Evolutionary conservation across 768 basidiomycete genomes (phyloP).

Genomic region (Gyrodon lividus): DNA sequence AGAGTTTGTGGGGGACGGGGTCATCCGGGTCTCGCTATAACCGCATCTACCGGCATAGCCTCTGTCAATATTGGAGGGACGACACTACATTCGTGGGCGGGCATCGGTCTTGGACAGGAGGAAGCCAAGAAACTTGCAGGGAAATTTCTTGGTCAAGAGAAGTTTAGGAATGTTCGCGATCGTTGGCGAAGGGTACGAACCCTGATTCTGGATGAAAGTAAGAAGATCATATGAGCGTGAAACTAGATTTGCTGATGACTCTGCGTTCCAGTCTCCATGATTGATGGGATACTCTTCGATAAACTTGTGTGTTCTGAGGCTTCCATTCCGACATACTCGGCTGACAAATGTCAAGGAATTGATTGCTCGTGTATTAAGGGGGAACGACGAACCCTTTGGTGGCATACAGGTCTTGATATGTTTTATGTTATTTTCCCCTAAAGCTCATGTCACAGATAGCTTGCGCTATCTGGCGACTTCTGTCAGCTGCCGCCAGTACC

Average conservation of each 20-base stretch:
- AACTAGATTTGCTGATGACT: background rate
- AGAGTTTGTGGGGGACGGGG: slow-evolving; percentile 38
- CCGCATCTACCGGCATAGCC: slow-evolving; percentile 79
- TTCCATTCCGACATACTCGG: slow-evolving; percentile 34
- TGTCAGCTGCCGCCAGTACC: slow-evolving; percentile 87
- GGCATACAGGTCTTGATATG: slow-evolving; percentile 72
- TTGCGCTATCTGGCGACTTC: slow-evolving; percentile 86
- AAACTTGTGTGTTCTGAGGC: slow-evolving; percentile 54
- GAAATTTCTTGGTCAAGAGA: slow-evolving; percentile 48
- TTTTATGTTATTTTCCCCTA: background rate
- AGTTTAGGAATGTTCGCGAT: slow-evolving; percentile 38
- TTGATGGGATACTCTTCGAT: slow-evolving; percentile 78
- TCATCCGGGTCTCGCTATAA: slow-evolving; percentile 56
- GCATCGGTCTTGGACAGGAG: slow-evolving; percentile 73
- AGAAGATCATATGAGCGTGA: slow-evolving; percentile 17
- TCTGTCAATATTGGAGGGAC: slow-evolving; percentile 79
- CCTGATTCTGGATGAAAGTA: slow-evolving; percentile 86
- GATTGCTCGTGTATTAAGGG: slow-evolving; percentile 59
- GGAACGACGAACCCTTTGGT: slow-evolving; percentile 64
- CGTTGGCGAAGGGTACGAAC: slow-evolving; percentile 65
- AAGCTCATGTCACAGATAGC: slow-evolving; percentile 38
- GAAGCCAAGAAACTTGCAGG: slow-evolving; percentile 47
- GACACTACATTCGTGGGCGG: slow-evolving; percentile 82
- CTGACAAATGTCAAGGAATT: slow-evolving; percentile 45
- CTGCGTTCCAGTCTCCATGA: slow-evolving; percentile 73